A percentile compares a stretch with the other conserved stretches of the same genome.
Conservation (phyloP, 345 rosid genomes). For the Populus pruinosa region DNA sequence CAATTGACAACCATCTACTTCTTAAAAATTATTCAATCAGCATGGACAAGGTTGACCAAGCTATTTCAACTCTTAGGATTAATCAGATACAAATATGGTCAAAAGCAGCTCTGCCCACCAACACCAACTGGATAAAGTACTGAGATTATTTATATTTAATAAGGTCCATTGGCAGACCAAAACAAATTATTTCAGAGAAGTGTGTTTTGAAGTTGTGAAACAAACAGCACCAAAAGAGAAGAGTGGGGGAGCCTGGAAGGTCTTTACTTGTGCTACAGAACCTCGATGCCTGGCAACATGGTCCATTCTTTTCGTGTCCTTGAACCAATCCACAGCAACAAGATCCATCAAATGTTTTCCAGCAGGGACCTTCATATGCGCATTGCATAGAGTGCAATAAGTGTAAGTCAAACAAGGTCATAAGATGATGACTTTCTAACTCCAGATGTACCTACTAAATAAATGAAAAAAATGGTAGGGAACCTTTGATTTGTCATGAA, state of each 20-base stretch:
- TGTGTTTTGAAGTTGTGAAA: too few relatives aligned
- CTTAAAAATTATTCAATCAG: too few relatives aligned
- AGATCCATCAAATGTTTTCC: conserved; percentile 98
- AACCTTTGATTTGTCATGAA: conserved; percentile 85
- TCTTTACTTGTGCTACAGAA: conserved; percentile 85
- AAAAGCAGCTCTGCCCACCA: too few relatives aligned
- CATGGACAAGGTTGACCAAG: neutral
- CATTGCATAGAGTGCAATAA: conserved; percentile 10
- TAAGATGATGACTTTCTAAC: neutral
- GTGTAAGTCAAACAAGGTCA: too few relatives aligned
- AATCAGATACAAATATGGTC: too few relatives aligned
- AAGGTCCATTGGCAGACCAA: too few relatives aligned
- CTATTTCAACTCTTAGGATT: neutral
- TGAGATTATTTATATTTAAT: too few relatives aligned
- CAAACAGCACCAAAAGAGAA: neutral
- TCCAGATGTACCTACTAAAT: neutral
- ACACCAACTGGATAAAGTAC: too few relatives aligned
- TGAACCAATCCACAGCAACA: conserved; percentile 98
- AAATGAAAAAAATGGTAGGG: conserved; percentile 8
- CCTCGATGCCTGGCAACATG: conserved; percentile 90
- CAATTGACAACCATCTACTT: too few relatives aligned
- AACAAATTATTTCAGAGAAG: too few relatives aligned
- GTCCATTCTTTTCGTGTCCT: conserved; percentile 91
- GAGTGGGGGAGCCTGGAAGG: neutral
- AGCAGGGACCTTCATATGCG: conserved; percentile 65